phyloP scores from a whole-genome alignment of 2,329 filamentous ascomycete species.

The Aspergillus phoenicis region DNA sequence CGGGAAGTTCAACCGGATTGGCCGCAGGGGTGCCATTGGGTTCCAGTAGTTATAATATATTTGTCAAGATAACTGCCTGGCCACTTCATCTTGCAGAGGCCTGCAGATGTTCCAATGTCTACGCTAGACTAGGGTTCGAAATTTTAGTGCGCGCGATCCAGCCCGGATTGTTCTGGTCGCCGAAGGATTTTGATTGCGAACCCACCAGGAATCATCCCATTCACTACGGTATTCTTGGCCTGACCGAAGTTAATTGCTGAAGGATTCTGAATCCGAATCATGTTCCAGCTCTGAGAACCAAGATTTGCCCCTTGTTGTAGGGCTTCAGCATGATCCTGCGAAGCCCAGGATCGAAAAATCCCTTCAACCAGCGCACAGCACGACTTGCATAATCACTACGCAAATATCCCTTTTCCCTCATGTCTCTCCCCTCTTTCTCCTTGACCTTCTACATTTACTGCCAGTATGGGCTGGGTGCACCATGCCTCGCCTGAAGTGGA shows the following conservation, averaged over 20 bases:
- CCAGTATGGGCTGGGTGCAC: slow-evolving; percentile 54
- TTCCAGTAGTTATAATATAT: background rate
- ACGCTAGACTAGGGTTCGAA: background rate
- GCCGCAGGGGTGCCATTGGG: background rate
- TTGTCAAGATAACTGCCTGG: background rate
- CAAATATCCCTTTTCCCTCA: background rate
- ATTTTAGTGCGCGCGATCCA: background rate
- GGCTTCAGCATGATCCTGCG: background rate
- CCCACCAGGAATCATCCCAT: background rate
- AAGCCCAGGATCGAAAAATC: background rate
- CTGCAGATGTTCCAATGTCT: background rate
- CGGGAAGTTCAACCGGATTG: background rate
- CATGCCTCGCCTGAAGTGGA: slow-evolving; percentile 54
- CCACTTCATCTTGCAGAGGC: background rate
- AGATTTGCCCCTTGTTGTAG: background rate
- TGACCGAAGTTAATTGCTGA: background rate
- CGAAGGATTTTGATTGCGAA: background rate
- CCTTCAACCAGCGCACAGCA: background rate
- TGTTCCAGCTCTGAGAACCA: background rate
- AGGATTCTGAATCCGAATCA: background rate
- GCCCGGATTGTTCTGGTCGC: background rate
- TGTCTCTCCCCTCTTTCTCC: background rate
- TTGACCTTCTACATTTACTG: background rate
- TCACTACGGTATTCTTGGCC: background rate
- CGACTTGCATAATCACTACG: background rate